Evolutionary conservation across 352 stramenopile species (phyloP).

Genomic region (Phytophthora cactorum): DNA sequence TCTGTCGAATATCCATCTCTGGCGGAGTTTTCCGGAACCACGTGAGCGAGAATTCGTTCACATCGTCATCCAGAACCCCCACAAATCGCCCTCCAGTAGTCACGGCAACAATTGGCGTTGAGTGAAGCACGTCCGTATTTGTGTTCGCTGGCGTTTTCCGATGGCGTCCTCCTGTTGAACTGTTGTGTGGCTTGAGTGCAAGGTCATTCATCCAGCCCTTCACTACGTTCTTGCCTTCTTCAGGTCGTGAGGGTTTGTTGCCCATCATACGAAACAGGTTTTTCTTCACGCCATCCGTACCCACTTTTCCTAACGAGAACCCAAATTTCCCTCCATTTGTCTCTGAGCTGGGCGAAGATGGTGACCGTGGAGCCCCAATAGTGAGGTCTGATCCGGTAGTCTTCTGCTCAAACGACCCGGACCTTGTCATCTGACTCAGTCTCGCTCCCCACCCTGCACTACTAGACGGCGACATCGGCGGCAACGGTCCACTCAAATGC

Average conservation of each 20-base stretch:
- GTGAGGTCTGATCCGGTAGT: constrained; percentile 21
- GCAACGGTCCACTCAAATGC: constrained; percentile 30
- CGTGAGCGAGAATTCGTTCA: constrained; percentile 59
- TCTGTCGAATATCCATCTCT: constrained; percentile 63
- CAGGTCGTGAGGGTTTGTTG: constrained; percentile 47
- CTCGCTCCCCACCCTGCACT: constrained; percentile 50
- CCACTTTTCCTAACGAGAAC: constrained; percentile 66
- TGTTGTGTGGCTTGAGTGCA: constrained; percentile 51
- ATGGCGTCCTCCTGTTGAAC: constrained; percentile 30
- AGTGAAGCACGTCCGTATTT: constrained; percentile 44
- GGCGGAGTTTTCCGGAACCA: constrained; percentile 73
- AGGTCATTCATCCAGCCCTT: constrained; percentile 68
- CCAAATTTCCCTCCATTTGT: constrained; percentile 48
- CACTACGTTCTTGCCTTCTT: constrained; percentile 70
- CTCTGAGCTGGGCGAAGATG: constrained; percentile 26
- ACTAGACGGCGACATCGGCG: constrained; percentile 51
- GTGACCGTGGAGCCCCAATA: constrained; percentile 19
- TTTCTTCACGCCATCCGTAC: constrained; percentile 70
- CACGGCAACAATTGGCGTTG: constrained; percentile 62
- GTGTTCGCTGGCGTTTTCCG: constrained; percentile 27
- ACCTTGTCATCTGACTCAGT: constrained; percentile 54
- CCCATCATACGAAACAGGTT: constrained; percentile 81
- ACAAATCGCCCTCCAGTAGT: constrained; percentile 56
- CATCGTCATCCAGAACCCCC: constrained; percentile 67
- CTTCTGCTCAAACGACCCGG: constrained; percentile 66